Percentiles rank a stretch among this genome's conserved stretches.
These are phyloP conservation scores for Ogataea nakhonphanomensis DNA, from an alignment of 805 yeast genomes.

Conservation along the genomic window DNA sequence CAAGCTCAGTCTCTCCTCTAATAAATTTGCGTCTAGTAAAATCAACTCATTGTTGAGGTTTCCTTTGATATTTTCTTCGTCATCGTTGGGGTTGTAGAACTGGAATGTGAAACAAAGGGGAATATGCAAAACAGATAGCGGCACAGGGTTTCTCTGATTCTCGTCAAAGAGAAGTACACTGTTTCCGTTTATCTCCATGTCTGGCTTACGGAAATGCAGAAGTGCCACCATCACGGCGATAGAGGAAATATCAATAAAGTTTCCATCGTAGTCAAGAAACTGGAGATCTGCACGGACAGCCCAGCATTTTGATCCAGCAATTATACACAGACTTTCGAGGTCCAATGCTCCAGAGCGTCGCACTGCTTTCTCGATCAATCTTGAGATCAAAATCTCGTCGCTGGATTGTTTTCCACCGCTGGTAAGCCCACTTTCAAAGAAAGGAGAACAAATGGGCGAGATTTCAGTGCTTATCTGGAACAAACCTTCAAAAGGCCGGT, in stretches of 20 bases:
- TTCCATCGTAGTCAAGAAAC: conserved; percentile 88
- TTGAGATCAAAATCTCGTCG: conserved; percentile 73
- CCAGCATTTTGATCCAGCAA: conserved; percentile 93
- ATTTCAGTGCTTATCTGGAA: conserved; percentile 83
- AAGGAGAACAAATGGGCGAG: conserved; percentile 84
- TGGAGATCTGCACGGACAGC: conserved; percentile 85
- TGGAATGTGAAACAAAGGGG: conserved; percentile 89
- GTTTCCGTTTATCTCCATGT: conserved; percentile 67
- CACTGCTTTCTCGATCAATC: conserved; percentile 88
- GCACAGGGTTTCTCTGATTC: conserved; percentile 82
- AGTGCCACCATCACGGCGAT: conserved; percentile 86
- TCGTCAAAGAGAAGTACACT: conserved; percentile 63
- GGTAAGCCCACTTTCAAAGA: conserved; percentile 64
- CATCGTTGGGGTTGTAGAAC: conserved; percentile 67
- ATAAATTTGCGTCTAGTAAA: conserved; percentile 69
- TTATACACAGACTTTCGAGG: conserved; percentile 83
- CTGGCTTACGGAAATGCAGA: conserved; percentile 80
- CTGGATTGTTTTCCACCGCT: conserved; percentile 48
- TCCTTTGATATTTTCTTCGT: conserved; percentile 70
- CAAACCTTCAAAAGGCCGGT: conserved; percentile 90
- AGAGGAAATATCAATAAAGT: conserved; percentile 85
- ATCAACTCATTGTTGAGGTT: conserved; percentile 56
- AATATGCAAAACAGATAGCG: conserved; percentile 78
- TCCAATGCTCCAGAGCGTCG: conserved; percentile 89
- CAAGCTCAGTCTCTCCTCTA: conserved; percentile 73